Percentiles rank a stretch among this genome's conserved stretches.
phyloP scores from a whole-genome alignment of 2,329 filamentous ascomycete genomes.

The Biscogniauxia sp. region DNA sequence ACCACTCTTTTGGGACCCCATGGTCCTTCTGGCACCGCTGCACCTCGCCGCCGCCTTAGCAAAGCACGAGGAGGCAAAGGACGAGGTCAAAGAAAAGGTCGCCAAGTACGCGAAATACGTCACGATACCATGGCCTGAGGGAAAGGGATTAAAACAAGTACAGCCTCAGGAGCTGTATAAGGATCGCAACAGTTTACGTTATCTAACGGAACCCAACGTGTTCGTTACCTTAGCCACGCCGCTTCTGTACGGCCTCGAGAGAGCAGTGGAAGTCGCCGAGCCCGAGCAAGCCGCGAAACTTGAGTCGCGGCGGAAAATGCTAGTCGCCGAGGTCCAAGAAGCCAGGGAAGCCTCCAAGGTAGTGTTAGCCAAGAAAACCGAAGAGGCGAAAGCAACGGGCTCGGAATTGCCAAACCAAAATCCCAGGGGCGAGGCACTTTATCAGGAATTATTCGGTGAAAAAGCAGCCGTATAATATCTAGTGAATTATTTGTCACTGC shows the following conservation, averaged over 20 bases:
- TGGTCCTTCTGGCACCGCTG: constrained; percentile 41
- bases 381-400: too few species aligned
- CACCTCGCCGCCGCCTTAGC: constrained; percentile 43
- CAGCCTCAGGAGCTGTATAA: constrained; percentile 35
- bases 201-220: constrained; percentile 35
- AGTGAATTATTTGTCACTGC: too few species aligned
- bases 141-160: constrained; percentile 35
- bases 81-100: constrained; percentile 32
- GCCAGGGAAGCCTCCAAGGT: constrained; percentile 19
- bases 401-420: not conserved
- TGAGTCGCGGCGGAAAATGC: constrained; percentile 36
- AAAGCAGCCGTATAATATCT: too few species aligned
- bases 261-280: constrained; percentile 41
- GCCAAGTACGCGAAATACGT: constrained; percentile 37
- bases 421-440: not conserved
- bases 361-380: too few species aligned
- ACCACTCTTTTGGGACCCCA: constrained; percentile 41
- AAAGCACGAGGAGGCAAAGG: constrained; percentile 31
- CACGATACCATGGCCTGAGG: constrained; percentile 41
- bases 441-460: constrained; percentile 2
- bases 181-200: constrained; percentile 26
- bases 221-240: constrained; percentile 37
- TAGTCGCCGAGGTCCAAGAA: constrained; percentile 38
- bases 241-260: constrained; percentile 43
- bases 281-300: constrained; percentile 38